Evolutionary conservation across 2,329 filamentous ascomycete genomes (phyloP).

Genomic region (Teratosphaeria destructans): DNA sequence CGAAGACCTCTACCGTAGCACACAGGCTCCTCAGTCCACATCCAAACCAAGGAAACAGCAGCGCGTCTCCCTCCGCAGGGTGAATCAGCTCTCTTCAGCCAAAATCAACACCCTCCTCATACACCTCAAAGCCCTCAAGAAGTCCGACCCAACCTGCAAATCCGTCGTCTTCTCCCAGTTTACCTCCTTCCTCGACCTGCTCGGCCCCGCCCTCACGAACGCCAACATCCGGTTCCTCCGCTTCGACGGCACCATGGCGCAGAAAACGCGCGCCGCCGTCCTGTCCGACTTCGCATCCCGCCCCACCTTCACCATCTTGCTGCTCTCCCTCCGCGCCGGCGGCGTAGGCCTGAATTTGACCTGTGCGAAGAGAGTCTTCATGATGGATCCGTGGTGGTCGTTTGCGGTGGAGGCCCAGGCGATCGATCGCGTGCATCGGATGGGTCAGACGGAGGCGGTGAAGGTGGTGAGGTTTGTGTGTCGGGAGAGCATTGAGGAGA

Average conservation of each 20-base stretch:
- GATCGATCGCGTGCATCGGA: slow-evolving; percentile 92
- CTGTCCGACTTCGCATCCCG: slow-evolving; percentile 56
- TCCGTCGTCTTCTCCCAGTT: slow-evolving; percentile 96
- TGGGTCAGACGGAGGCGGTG: slow-evolving; percentile 85
- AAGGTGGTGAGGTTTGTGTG: slow-evolving; percentile 82
- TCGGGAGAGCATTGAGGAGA: slow-evolving; percentile 81
- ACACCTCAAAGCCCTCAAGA: slow-evolving; percentile 60
- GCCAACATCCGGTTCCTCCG: slow-evolving; percentile 71
- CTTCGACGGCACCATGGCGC: slow-evolving; percentile 81
- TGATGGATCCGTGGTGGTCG: slow-evolving; percentile 99
- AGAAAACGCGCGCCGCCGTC: slow-evolving; percentile 72
- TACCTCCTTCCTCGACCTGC: slow-evolving; percentile 87
- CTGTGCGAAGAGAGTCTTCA: slow-evolving; percentile 77
- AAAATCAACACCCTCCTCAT: slow-evolving; percentile 75
- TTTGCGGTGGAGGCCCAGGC: slow-evolving; percentile 94
- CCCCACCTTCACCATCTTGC: slow-evolving; percentile 57
- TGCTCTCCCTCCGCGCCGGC: slow-evolving; percentile 78
- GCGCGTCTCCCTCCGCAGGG: slow-evolving; percentile 50
- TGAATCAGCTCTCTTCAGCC: slow-evolving; percentile 64
- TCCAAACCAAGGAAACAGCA: slow-evolving; percentile 8
- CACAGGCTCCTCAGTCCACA: slow-evolving; percentile 17
- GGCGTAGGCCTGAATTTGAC: slow-evolving; percentile 92
- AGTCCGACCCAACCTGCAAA: slow-evolving; percentile 55
- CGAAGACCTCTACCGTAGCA: slow-evolving; percentile 28
- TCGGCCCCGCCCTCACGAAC: slow-evolving; percentile 65